Evolutionary conservation across 139 green algal genomes (phyloP), one percentile per base, ranked within the genome.

Genomic region (Zygnema circumcarinatum): DNA sequence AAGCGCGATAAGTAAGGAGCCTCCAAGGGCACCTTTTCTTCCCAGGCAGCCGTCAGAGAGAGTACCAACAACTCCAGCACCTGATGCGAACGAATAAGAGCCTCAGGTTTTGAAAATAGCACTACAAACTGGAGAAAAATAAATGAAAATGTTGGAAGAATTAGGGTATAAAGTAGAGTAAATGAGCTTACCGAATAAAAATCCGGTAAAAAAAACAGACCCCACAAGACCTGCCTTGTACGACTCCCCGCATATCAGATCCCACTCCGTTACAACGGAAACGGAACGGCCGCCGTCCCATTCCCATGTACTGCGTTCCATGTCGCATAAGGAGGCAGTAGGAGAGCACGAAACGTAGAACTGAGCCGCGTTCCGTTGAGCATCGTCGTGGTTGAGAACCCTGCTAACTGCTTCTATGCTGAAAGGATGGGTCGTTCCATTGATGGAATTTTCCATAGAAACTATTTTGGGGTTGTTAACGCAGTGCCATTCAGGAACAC

Each of bases 121-220:
- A 7, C 36, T 11, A 78, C 69, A 78, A 78, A 47, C 3, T 25
- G 16, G 16, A 78, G 16, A 78, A 47, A 78, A 47, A 47, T 25
- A 78, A 78, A 78, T 25, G 16, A 78, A 78, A 78, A 78, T 11
- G 7, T 11, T 25, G 7, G 7, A 11, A 78, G 11, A 25, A 78
- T 25, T 25, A 83, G 16, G 16, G 16, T 22, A 39, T 22, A 52
- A 36, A 38, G 11, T 25, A 3, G 16, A 83, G 11, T 81, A 38
- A 83, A 38, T 20, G 16, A 36, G 75, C 76, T 83, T 11, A 83
- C 76, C 33, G 40, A 39, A 38, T 39, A 83, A 52, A 52, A 39
- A 76, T 38, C 76, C 76, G 52, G 47, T 39, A 76, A 83, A 83
- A 52, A 83, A 83, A 39, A 83, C 32, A 11, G 76, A 83, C 7